Evolutionary conservation across 2,329 filamentous ascomycete species (phyloP).

Genomic region (Ophiostoma angusticollis): DNA sequence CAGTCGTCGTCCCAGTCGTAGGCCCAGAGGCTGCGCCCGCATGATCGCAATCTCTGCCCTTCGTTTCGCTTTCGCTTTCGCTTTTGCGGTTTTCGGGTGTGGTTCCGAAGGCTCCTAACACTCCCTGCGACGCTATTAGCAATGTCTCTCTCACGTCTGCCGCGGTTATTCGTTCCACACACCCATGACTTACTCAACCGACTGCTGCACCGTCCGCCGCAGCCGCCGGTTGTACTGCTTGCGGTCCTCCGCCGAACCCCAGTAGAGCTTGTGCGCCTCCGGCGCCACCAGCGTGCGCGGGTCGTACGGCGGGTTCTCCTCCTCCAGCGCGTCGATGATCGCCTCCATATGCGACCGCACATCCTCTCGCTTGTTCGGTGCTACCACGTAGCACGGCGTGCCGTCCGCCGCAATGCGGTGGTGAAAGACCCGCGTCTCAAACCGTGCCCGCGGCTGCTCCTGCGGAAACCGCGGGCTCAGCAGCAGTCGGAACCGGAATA

Average conservation of each 20-base stretch:
- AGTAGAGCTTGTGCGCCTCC: constrained; percentile 75
- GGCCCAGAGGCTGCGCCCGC: no score
- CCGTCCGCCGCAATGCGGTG: constrained; percentile 72
- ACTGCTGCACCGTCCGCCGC: constrained; percentile 61
- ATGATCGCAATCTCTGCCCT: no score
- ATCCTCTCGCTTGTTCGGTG: constrained; percentile 52
- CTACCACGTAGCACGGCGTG: constrained; percentile 68
- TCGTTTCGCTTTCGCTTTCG: no score
- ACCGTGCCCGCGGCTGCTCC: constrained; percentile 71
- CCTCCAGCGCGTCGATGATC: constrained; percentile 71
- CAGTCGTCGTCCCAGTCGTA: no score
- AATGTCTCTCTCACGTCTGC: no score
- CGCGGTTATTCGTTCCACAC: no score
- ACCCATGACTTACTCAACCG: constrained; percentile 51
- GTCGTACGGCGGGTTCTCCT: constrained; percentile 79
- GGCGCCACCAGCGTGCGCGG: constrained; percentile 77
- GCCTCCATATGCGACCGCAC: constrained; percentile 72
- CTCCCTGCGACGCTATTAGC: no score
- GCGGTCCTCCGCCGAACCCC: constrained; percentile 66
- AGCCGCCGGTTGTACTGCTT: constrained; percentile 75
- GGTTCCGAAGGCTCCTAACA: no score
- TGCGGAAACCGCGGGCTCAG: constrained; percentile 80
- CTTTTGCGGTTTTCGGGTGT: no score
- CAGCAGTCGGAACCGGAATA: constrained; percentile 68
- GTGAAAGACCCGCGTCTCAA: constrained; percentile 76